Evolutionary conservation across 169 alveolate genomes (phyloP), one percentile per base, ranked within the genome.

Genomic region (Theileria annulata): DNA sequence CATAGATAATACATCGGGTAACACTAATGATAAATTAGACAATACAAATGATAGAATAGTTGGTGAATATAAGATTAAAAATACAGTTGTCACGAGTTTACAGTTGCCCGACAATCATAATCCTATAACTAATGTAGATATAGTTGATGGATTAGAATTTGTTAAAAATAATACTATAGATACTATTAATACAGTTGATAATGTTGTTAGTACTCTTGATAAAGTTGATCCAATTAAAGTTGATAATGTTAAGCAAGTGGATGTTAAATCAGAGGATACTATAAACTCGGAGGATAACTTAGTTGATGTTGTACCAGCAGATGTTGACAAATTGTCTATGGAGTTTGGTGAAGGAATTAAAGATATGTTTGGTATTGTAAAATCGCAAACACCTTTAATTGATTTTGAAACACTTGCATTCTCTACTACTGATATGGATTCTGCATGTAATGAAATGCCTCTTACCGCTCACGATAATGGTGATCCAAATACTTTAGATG

Each of bases 371-470:
- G 51, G 51, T 42, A 1, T 42, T 42, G 51, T 42, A 42, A 59
- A 69, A 47, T 69, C 75, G n/a, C 28, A 27, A 2, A 63, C 67
- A n/a, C 62, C 75, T 48, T 64, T 79, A 59, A 70, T 73, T 2
- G 51, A 23, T 0, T 35, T 79, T n/a, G 59, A 73, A n/a, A 70
- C 74, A 0, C 67, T 3, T 1, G 27, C 75, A 21, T 73, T 54
- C 74, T 54, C 58, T 0, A 25, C 75, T 49, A 66, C 74, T 56
- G 35, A 25, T 27, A 66, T 51, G 25, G 67, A 71, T 23, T 73
- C 74, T 58, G 35, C 31, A 2, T 33, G 42, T 25, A 73, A 73
- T 59, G 23, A 56, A 37, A 77, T 35, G 19, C 68, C n/a, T n/a
- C n/a, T n/a, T n/a, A n/a, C n/a, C n/a, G n/a, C n/a, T n/a, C n/a